phyloP scores from a whole-genome alignment of 2,329 filamentous ascomycete species.

The Penicillium italicum region DNA sequence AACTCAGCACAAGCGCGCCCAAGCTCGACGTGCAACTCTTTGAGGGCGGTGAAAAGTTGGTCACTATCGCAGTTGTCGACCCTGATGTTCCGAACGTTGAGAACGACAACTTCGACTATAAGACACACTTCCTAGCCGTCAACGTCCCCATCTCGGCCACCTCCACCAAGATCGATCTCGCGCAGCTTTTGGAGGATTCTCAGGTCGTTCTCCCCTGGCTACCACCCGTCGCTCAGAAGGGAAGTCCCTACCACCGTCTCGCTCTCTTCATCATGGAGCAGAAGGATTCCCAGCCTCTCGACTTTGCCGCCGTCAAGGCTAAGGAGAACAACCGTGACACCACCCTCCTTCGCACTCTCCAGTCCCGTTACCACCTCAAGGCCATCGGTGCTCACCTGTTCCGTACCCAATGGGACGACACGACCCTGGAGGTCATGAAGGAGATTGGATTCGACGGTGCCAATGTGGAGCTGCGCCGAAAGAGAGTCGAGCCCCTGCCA shows the following conservation, averaged over 20 bases:
- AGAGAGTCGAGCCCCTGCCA: constrained; percentile 66
- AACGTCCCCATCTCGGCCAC: constrained; percentile 65
- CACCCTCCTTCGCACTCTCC: constrained; percentile 73
- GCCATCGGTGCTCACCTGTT: constrained; percentile 85
- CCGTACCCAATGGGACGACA: constrained; percentile 84
- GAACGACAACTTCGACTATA: constrained; percentile 70
- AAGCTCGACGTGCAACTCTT: constrained; percentile 82
- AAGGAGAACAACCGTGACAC: constrained; percentile 55
- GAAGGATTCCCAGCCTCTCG: constrained; percentile 56
- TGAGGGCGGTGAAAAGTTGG: constrained; percentile 72
- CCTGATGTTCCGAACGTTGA: constrained; percentile 81
- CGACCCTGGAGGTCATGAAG: constrained; percentile 82
- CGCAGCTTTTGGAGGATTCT: constrained; percentile 55
- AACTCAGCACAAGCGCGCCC: constrained; percentile 68
- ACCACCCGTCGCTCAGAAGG: constrained; percentile 83
- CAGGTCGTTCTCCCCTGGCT: constrained; percentile 78
- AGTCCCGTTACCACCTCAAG: constrained; percentile 63
- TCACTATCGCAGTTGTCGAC: constrained; percentile 83
- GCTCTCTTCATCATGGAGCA: constrained; percentile 83
- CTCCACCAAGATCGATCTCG: constrained; percentile 61
- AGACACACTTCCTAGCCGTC: constrained; percentile 82
- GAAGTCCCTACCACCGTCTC: constrained; percentile 84
- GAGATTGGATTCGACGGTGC: constrained; percentile 69
- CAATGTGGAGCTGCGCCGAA: constrained; percentile 79
- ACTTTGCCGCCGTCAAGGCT: constrained; percentile 56